Base-by-base conservation (phyloP, 2,329 filamentous ascomycete species). In the Penicillium sp. region DNA sequence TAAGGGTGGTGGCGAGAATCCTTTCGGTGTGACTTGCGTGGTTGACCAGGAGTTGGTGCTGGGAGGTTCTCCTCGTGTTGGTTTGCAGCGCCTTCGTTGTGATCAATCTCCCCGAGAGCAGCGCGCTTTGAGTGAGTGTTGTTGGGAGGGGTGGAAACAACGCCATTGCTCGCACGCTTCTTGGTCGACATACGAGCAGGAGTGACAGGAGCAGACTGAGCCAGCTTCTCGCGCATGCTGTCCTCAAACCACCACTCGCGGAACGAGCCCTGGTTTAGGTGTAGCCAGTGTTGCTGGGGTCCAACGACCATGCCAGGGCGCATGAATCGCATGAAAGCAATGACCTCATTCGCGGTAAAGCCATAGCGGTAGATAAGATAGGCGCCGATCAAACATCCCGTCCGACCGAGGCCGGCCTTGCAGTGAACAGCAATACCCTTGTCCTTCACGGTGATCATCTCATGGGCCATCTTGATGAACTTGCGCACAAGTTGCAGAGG, bases 251-350 rank as follows among this genome's bases (percentile, higher is more conserved):
- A 98, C 95, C 95, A 99, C 76, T 98, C 92, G n/a, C 95, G 87
- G 86, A 99, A 99, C 35, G 90, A 88, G 35, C 90, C 90, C 77
- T 99, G 95, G 79, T 99, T 97, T 61, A 99, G 84, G 73, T 99
- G 95, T 54, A 99, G 84, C 95, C 95, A 99, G 78, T 99, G 95
- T 78, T 99, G 95, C 73, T 99, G 95, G 39, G 95, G 95, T 0
- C 95, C 95, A 52, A 99, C 95, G 7, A 99, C 95, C 95, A 99
- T 99, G 52, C 95, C 95, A 0, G 95, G 95, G 57, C 93, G 86
- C 93, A 98, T 98, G 79, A 99, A 99, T 59, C 93, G 88, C 93
- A 99, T 98, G 76, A 93, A 99, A 3, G 93, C 90, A 73, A 98
- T 98, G 68, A 96, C 87, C 78, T 97, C 93, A 71, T 98, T 96